These are phyloP conservation scores for Gloeopeniophorella convolvens DNA, from an alignment of 768 basidiomycete genomes.

Conservation along the genomic window DNA sequence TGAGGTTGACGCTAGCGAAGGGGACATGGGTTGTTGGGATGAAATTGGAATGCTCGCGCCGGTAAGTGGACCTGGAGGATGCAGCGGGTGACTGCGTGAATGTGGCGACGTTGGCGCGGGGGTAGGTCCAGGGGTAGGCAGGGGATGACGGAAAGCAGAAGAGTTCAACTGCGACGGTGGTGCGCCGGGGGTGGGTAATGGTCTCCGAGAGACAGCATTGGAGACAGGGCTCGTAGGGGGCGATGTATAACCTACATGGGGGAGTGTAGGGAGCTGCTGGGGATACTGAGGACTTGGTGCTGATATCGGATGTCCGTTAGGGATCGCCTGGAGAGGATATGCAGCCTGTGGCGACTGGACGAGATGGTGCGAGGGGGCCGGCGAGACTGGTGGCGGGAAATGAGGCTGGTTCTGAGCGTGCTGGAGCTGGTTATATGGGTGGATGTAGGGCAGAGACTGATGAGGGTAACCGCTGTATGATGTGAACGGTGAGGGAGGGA, in stretches of 20 bases:
- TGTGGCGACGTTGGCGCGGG: conserved; percentile 13
- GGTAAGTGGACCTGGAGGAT: conserved; percentile 1
- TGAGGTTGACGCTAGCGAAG: conserved; percentile 8
- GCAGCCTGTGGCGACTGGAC: background rate
- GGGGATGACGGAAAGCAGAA: conserved; percentile 11
- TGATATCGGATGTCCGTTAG: conserved; percentile 6
- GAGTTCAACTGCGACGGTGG: conserved; percentile 5
- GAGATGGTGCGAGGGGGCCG: conserved; percentile 6
- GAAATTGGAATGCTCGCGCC: background rate
- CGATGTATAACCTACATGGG: conserved; percentile 5
- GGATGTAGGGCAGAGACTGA: no score
- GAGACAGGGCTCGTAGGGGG: conserved; percentile 17
- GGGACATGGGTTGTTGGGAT: background rate
- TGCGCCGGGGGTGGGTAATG: conserved; percentile 20
- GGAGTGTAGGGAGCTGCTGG: conserved; percentile 7
- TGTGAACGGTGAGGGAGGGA: background rate
- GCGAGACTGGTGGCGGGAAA: background rate
- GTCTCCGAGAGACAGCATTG: conserved; percentile 15
- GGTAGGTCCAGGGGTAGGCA: conserved; percentile 20
- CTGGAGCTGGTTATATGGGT: background rate
- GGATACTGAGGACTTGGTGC: conserved; percentile 22
- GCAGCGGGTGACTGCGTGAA: background rate
- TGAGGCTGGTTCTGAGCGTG: conserved; percentile 5
- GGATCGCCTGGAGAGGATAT: background rate
- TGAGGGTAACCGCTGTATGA: background rate